Base-by-base conservation (phyloP, 805 yeast species). In the Spathaspora arborariae region DNA sequence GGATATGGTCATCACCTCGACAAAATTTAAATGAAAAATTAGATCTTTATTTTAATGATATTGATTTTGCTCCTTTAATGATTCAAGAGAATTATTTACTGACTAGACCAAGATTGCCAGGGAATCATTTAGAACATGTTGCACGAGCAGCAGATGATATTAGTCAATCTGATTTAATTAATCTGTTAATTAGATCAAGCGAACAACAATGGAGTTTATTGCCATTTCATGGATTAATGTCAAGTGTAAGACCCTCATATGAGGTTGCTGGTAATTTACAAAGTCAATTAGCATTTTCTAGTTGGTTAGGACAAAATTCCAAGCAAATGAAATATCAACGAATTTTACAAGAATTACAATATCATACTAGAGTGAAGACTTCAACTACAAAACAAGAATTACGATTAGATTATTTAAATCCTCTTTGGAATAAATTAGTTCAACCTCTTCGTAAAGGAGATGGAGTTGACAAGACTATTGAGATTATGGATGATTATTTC, bases 181-280 rank as follows among this genome's bases (percentile, higher is more conserved):
- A 89, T 59, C 72, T 81, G 21, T 75, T 80, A 61, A 92, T 94
- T 48, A 87, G 96, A 59, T 85, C 96, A 39, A 79, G 92, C 36
- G 96, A 91, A 54, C 98, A 92, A 64, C 88, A 87, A 55, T 91
- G 98, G 98, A 81, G 94, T 50, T 74, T 92, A 49, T 77, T 94
- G 73, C 99, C 98, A 5, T 76, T 89, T 57, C 97, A 89, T 65
- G 97, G 90, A 0, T 76, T 89, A 3, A 72, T 86, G 74, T 91
- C 97, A 1, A 79, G 96, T 0, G 88, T 94, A 10, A 69, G 79
- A 42, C 99, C 98, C 1, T 76, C 88, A 0, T 80, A 81, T 27
- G 78, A 75, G 52, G 82, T 89, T 18, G 83, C 88, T 13, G 97
- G 97, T 6, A 78, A 76, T 42, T 64, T 85, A 42, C 65, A 76